Base-by-base conservation (phyloP, 2,329 filamentous ascomycete genomes). In the Malbranchea zuffiana region DNA sequence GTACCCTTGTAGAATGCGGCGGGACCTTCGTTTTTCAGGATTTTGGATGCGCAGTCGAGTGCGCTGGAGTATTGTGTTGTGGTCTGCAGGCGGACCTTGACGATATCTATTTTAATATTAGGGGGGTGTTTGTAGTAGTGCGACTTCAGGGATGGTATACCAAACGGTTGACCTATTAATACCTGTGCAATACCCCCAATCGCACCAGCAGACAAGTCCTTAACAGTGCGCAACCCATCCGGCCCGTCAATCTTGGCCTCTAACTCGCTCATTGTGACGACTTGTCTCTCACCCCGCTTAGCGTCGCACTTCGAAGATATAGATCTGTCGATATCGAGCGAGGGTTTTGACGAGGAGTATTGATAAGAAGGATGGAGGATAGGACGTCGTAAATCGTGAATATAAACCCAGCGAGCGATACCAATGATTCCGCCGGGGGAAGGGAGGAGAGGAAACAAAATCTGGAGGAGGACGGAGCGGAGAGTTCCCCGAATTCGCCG, bases 1-100 rank as follows among this genome's bases (percentile, higher is more conserved):
- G 90, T 96, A 53, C 90, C 90, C 65, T 98, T 98, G 75, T 98
- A 98, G 69, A 98, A 98, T 40, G 90, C 90, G 8, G 82, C 65
- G 2, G 86, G 71, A 1, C 90, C 90, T 61, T 98, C 90, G 53
- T 84, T 80, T 52, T 75, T 78, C 63, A 84, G 84, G 65, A 98
- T 96, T 45, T 80, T 75, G 35, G 72, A 72, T 5, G 87, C 90
- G 48, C 83, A 84, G 51, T 84, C 72, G 31, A 92, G 63, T 36
- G 90, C 90, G 47, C 75, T 80, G 36, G 74, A 71, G 69, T 95
- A 93, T 49, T 83, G 74, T 15, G 72, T 78, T 37, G 81, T 82
- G 11, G 90, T 98, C 62, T 98, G 90, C 32, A 98, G 73, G 39
- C 90, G 83, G 52, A 98, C 90, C 67, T 98, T 98, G 67, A 98